A percentile compares a stretch with the other conserved stretches of the same genome.
Conservation (phyloP, 345 rosid genomes). For the Noccaea bulbosa region DNA sequence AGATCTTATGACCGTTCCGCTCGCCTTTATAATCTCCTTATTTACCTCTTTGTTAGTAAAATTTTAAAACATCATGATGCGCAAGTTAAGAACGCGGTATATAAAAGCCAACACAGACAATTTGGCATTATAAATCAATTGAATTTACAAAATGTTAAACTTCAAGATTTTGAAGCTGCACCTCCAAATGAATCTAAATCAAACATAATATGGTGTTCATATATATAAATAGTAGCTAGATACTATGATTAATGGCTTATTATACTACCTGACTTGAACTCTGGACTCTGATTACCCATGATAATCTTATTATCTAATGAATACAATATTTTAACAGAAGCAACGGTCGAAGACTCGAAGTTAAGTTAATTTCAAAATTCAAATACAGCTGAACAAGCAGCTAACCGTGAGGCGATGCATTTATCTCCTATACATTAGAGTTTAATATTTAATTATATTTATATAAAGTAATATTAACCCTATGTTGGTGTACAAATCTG, state of each 20-base stretch:
- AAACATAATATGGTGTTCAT: neutral
- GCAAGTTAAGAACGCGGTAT: no score
- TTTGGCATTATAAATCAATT: neutral
- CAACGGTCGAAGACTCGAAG: conserved; percentile 28
- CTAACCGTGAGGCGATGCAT: conserved; percentile 31
- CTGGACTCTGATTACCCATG: conserved; percentile 17
- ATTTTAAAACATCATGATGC: no score
- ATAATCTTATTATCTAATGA: conserved; percentile 13
- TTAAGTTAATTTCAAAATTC: conserved; percentile 35
- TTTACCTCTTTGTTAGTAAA: no score
- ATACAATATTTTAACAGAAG: neutral
- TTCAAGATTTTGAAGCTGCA: neutral
- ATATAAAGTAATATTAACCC: neutral
- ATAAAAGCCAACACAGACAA: neutral
- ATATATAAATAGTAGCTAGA: neutral
- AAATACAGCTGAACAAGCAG: conserved; percentile 18
- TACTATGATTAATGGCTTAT: neutral
- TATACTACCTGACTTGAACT: neutral
- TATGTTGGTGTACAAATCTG: conserved; percentile 1
- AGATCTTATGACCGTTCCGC: no score
- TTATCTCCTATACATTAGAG: neutral
- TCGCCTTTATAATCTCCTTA: no score
- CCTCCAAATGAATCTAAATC: neutral
- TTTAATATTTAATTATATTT: neutral
- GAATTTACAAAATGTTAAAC: neutral